Percentiles rank a stretch among this genome's conserved stretches.
These are phyloP conservation scores for Zygosaccharomyces sapae DNA, from an alignment of 1,139 yeast species.

Conservation along the genomic window DNA sequence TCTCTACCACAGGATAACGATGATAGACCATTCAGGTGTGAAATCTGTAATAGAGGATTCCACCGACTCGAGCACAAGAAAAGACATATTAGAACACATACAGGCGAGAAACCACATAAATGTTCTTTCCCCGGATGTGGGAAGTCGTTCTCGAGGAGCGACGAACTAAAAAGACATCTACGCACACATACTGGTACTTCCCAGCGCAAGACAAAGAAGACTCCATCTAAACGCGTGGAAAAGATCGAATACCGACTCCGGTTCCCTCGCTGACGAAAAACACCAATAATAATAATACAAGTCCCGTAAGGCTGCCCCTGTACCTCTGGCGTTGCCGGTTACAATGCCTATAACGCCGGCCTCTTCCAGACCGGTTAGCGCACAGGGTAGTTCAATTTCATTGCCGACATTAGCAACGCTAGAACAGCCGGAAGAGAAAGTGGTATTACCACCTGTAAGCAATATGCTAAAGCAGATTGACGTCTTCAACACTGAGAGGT, in stretches of 20 bases:
- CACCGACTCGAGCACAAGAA: conserved; percentile 92
- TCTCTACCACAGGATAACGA: conserved; percentile 24
- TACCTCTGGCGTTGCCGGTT: conserved; percentile 4
- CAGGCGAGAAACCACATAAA: conserved; percentile 91
- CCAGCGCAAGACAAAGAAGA: conserved; percentile 17
- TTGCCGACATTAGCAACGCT: conserved; percentile 17
- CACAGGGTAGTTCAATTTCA: conserved; percentile 20
- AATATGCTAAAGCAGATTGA: conserved; percentile 27
- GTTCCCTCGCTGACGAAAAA: too few relatives aligned
- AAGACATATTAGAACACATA: conserved; percentile 89
- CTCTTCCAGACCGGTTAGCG: conserved; percentile 17
- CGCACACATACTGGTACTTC: conserved; percentile 55
- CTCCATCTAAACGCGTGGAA: conserved; percentile 10
- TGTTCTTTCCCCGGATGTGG: conserved; percentile 85
- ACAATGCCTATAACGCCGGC: conserved; percentile 8
- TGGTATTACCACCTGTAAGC: conserved; percentile 29
- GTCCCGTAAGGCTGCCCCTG: conserved; percentile 1
- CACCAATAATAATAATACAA: background rate
- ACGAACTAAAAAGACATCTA: conserved; percentile 85
- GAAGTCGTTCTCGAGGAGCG: conserved; percentile 80
- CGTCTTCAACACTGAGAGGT: conserved; percentile 18
- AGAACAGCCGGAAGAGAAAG: conserved; percentile 9
- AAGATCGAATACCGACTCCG: background rate
- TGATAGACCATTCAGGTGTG: conserved; percentile 74
- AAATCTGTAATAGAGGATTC: conserved; percentile 86